Evolutionary conservation across 768 basidiomycete genomes (phyloP).

Genomic region (Podaxis sp.): DNA sequence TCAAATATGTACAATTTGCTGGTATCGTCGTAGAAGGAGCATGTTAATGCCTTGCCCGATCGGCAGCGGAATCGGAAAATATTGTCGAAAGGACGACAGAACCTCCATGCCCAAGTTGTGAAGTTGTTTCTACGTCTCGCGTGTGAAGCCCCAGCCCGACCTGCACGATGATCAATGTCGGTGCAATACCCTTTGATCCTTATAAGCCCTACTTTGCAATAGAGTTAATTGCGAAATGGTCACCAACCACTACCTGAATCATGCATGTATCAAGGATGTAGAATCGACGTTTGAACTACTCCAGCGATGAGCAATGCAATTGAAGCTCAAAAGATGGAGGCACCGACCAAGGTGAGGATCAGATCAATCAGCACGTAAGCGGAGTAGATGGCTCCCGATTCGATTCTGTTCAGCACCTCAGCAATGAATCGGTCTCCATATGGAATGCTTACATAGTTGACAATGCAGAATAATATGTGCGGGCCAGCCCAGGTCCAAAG

Average conservation of each 20-base stretch:
- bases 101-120: not conserved
- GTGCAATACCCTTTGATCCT: not conserved
- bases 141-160: not conserved
- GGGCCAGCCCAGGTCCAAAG: conserved; percentile 28
- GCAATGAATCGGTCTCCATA: not conserved
- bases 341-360: not conserved
- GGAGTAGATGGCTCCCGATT: conserved; percentile 39
- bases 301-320: not conserved
- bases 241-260: conserved; percentile 21
- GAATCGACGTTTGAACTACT: not conserved
- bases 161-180: conserved; percentile 7
- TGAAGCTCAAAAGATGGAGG: no score
- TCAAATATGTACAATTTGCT: no score
- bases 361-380: conserved; percentile 9
- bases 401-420: conserved; percentile 26
- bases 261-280: conserved; percentile 26
- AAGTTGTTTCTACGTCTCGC: not conserved
- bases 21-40: not conserved
- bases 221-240: not conserved
- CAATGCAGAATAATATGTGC: conserved; percentile 33
- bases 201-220: not conserved
- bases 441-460: conserved; percentile 32
- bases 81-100: not conserved
- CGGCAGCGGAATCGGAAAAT: not conserved
- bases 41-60: not conserved